Evolutionary conservation across 225 moss, liverwort and hornwort genomes (phyloP).

Genomic region (Neckera pumila): DNA sequence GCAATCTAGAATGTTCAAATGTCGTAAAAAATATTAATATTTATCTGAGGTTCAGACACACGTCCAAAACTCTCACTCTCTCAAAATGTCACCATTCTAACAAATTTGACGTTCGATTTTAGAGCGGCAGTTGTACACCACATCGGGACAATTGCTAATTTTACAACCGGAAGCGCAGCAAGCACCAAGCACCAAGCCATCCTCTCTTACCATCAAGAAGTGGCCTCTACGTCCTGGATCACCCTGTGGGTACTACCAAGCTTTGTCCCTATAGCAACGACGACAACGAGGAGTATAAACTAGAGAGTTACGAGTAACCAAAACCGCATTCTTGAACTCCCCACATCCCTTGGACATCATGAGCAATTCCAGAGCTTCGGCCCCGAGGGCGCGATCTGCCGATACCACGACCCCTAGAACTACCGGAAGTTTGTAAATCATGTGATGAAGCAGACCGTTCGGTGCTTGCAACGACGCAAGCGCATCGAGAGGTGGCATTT

Average conservation of each 20-base stretch:
- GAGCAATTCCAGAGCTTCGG: slow-evolving; percentile 75
- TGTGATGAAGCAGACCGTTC: slow-evolving; percentile 50
- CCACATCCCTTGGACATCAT: slow-evolving; percentile 87
- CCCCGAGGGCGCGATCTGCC: slow-evolving; percentile 51
- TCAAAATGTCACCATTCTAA: background rate
- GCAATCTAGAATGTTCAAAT: background rate
- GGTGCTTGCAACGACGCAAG: slow-evolving; percentile 48
- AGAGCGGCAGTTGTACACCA: slow-evolving; percentile 28
- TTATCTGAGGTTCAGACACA: background rate
- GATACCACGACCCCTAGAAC: slow-evolving; percentile 81
- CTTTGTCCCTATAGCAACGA: background rate
- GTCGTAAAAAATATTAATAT: background rate
- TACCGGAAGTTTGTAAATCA: slow-evolving; percentile 56
- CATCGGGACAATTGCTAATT: slow-evolving; percentile 35
- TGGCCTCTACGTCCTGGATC: slow-evolving; percentile 57
- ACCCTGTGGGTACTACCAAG: background rate
- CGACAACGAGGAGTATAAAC: background rate
- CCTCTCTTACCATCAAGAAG: slow-evolving; percentile 76
- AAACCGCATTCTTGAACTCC: slow-evolving; percentile 64
- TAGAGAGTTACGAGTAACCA: slow-evolving; percentile 38
- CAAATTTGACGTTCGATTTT: background rate
- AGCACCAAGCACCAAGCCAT: slow-evolving; percentile 57
- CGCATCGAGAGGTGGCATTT: slow-evolving; percentile 39
- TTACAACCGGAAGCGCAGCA: slow-evolving; percentile 73
- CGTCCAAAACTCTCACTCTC: background rate